Evolutionary conservation across 495 filamentous ascomycete species (phyloP).

Genomic region (Apodospora peruviana): DNA sequence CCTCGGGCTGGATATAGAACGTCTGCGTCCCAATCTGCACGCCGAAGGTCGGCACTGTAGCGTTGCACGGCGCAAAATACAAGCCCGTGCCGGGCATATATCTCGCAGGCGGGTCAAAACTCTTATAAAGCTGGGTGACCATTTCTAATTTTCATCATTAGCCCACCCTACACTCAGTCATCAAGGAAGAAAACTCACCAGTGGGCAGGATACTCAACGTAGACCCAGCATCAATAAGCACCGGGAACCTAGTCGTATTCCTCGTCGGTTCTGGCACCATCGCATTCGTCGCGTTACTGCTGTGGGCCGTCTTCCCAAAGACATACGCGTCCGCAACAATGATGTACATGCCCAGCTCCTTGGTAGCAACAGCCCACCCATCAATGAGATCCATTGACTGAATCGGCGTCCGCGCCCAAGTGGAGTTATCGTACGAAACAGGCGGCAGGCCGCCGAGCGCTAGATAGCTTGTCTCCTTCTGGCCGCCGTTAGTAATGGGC

Average conservation of each 20-base stretch:
- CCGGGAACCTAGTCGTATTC: slow-evolving; percentile 27
- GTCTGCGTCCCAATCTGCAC: slow-evolving; percentile 44
- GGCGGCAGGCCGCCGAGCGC: slow-evolving; percentile 45
- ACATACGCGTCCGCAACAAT: slow-evolving; percentile 25
- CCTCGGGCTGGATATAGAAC: slow-evolving; percentile 48
- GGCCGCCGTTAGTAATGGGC: neutral
- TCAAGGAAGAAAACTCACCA: slow-evolving; percentile 12
- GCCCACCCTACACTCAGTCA: no score
- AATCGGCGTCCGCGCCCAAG: slow-evolving; percentile 29
- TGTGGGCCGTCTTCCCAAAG: slow-evolving; percentile 3
- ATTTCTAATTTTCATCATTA: no score
- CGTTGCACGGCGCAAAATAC: slow-evolving; percentile 51
- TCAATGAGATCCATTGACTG: slow-evolving; percentile 13
- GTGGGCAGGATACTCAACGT: slow-evolving; percentile 31
- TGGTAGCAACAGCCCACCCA: slow-evolving; percentile 17
- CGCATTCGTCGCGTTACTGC: neutral
- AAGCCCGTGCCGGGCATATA: slow-evolving; percentile 32
- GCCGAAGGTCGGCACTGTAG: slow-evolving; percentile 48
- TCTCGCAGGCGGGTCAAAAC: slow-evolving; percentile 48
- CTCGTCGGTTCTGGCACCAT: neutral
- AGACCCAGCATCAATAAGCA: slow-evolving; percentile 37
- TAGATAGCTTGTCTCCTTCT: slow-evolving; percentile 16
- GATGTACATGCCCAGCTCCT: slow-evolving; percentile 26
- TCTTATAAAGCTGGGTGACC: slow-evolving; percentile 40
- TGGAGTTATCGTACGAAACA: slow-evolving; percentile 22